Evolutionary conservation across 306 rosid species (phyloP).

Genomic region (Quillaja saponaria): DNA sequence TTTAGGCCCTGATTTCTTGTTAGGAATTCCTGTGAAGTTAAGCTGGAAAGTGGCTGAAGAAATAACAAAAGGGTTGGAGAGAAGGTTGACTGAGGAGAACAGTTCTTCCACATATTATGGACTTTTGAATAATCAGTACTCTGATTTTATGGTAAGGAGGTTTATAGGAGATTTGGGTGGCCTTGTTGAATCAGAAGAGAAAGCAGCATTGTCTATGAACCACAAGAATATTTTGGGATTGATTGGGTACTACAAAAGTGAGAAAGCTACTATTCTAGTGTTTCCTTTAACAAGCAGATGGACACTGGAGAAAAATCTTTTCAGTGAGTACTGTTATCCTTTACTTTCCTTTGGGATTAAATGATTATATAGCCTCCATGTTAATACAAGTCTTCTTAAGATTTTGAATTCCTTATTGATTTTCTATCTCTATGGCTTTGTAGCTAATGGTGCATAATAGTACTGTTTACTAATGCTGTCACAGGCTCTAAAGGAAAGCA

Average conservation of each 20-base stretch:
- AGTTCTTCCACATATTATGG: constrained; percentile 8
- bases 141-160: constrained; percentile 15
- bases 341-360: neutral
- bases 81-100: neutral
- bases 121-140: neutral
- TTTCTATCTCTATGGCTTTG: neutral
- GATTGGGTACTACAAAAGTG: constrained; percentile 10
- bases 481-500: constrained; percentile 15
- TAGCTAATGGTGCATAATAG: no score
- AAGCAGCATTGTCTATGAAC: constrained; percentile 26
- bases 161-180: constrained; percentile 7
- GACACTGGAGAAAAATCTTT: constrained; percentile 4
- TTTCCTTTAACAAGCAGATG: constrained; percentile 23
- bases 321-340: neutral
- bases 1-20: constrained; percentile 1
- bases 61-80: constrained; percentile 17
- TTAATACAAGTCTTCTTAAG: no score
- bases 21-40: constrained; percentile 20
- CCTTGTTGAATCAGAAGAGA: constrained; percentile 27
- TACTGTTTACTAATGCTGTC: neutral
- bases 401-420: neutral
- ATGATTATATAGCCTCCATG: no score
- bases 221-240: constrained; percentile 28
- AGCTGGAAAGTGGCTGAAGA: constrained; percentile 27
- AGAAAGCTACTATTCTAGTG: constrained; percentile 9